Percentiles rank a stretch among this genome's conserved stretches.
These are phyloP conservation scores for Boechera retrofracta DNA, from an alignment of 345 rosid genomes.

Conservation along the genomic window DNA sequence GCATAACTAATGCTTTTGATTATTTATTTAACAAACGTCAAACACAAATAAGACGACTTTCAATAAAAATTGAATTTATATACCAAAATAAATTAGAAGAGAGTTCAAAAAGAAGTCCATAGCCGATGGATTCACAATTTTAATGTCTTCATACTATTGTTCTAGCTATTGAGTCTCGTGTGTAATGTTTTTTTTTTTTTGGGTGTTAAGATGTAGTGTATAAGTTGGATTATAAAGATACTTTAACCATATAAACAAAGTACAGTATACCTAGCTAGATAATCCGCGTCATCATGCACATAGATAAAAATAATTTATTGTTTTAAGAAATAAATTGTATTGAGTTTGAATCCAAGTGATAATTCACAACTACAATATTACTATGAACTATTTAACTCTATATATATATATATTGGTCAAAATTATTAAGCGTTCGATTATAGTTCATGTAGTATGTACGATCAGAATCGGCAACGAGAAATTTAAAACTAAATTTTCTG, in stretches of 20 bases:
- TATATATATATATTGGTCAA: background rate
- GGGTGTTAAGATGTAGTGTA: background rate
- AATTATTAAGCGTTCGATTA: background rate
- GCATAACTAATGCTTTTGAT: background rate
- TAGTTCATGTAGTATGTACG: background rate
- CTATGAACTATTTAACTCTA: no score
- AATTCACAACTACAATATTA: background rate
- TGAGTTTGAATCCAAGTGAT: background rate
- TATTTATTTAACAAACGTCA: background rate
- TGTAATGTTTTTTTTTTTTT: no score
- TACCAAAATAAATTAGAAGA: background rate
- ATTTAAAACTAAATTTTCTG: no score
- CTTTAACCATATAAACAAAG: background rate
- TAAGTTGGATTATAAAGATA: background rate
- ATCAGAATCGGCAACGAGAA: background rate
- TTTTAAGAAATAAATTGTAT: background rate
- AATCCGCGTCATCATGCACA: conserved; percentile 1
- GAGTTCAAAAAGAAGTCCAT: background rate
- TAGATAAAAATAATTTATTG: background rate
- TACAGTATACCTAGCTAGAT: background rate
- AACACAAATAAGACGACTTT: background rate
- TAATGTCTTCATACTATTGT: background rate
- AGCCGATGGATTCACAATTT: background rate
- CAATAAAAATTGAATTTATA: background rate
- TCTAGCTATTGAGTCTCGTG: background rate